A percentile compares a stretch with the other conserved stretches of the same genome.
Evolutionary conservation across 176 grass and related monocot species (phyloP).

Genomic region (Avena atlantica): DNA sequence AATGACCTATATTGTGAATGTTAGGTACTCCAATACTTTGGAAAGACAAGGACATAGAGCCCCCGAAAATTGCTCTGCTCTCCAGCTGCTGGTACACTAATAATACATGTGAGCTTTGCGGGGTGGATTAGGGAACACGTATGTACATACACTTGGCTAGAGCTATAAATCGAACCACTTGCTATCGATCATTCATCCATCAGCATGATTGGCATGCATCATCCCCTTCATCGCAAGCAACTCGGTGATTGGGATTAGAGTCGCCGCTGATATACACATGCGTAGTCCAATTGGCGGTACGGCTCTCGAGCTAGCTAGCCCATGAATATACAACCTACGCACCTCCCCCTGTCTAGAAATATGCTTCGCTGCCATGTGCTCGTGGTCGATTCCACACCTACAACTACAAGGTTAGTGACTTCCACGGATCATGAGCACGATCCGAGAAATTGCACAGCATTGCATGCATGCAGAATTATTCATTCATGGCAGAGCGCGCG

Average conservation of each 20-base stretch:
- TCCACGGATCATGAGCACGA: not conserved
- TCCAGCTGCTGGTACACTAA: no score
- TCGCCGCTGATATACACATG: not conserved
- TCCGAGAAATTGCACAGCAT: conserved; percentile 23
- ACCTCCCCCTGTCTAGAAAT: not conserved
- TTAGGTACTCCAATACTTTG: no score
- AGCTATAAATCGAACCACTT: not conserved
- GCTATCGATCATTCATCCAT: not conserved
- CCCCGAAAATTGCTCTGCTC: no score
- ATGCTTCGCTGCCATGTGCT: conserved; percentile 29
- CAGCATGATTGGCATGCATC: not conserved
- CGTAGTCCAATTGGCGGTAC: no score
- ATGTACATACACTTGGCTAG: not conserved
- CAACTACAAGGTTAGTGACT: not conserved
- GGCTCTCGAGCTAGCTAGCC: not conserved
- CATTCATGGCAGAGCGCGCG: no score
- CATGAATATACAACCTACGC: not conserved
- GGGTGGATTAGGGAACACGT: not conserved
- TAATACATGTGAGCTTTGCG: no score
- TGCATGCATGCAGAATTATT: not conserved
- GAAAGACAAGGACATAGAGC: no score
- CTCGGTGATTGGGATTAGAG: conserved; percentile 35
- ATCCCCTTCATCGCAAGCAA: not conserved
- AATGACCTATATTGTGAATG: no score
- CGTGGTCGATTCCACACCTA: conserved; percentile 2